Percentiles rank a stretch among this genome's conserved stretches.
phyloP scores from a whole-genome alignment of 1,139 yeast species.

The Debaryomyces fabryi region DNA sequence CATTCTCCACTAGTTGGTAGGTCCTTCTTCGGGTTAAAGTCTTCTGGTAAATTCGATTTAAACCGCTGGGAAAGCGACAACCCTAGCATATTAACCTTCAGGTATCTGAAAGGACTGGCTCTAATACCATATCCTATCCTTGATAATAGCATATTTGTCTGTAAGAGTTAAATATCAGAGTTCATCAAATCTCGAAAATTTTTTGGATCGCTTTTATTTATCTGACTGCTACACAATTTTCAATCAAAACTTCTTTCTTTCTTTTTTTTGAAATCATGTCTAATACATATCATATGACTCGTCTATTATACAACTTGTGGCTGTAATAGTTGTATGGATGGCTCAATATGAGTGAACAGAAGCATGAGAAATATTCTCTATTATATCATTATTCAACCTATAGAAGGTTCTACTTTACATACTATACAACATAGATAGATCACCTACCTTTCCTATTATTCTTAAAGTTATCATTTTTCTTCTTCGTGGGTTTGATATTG shows the following conservation, averaged over 20 bases:
- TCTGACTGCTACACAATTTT: neutral
- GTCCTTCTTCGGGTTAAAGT: slow-evolving; percentile 26
- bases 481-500: slow-evolving; percentile 36
- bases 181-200: slow-evolving; percentile 1
- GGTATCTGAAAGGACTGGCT: neutral
- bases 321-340: neutral
- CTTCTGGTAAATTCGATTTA: slow-evolving; percentile 34
- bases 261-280: neutral
- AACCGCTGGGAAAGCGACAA: slow-evolving; percentile 13
- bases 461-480: slow-evolving; percentile 12
- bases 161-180: neutral
- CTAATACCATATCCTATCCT: slow-evolving; percentile 4
- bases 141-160: slow-evolving; percentile 1
- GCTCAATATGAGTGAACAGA: neutral
- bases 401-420: neutral
- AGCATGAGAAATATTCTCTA: neutral
- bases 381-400: neutral
- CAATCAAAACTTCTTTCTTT: neutral
- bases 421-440: neutral
- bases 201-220: slow-evolving; percentile 2
- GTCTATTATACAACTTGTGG: neutral
- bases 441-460: neutral
- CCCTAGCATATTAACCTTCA: neutral
- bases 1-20: slow-evolving; percentile 46
- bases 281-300: neutral